These are phyloP conservation scores for Aspergillus piperis DNA, from an alignment of 2,329 filamentous ascomycete species.

Conservation along the genomic window DNA sequence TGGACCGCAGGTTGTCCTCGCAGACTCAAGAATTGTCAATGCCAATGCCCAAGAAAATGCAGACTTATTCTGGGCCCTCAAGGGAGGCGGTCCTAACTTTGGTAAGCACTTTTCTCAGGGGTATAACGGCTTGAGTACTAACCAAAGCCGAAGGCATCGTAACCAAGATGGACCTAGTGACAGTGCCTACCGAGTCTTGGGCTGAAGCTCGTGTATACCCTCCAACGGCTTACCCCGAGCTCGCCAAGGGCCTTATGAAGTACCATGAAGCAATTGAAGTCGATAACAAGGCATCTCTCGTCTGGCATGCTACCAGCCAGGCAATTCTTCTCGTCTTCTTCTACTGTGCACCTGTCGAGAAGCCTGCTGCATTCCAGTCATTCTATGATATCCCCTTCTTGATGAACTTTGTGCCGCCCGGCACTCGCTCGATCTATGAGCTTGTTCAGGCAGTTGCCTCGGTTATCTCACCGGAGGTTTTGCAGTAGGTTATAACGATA, in stretches of 20 bases:
- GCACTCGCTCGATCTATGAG: slow-evolving; percentile 2
- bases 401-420: slow-evolving; percentile 4
- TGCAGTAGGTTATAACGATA: background rate
- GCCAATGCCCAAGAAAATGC: slow-evolving; percentile 20
- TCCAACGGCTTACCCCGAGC: background rate
- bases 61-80: slow-evolving; percentile 35
- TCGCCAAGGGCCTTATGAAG: slow-evolving; percentile 8
- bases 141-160: slow-evolving; percentile 14
- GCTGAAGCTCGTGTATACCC: slow-evolving; percentile 12
- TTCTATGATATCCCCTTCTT: slow-evolving; percentile 6
- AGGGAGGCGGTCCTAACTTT: slow-evolving; percentile 33
- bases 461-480: background rate
- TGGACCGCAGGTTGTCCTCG: slow-evolving; percentile 17
- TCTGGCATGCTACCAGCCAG: slow-evolving; percentile 4
- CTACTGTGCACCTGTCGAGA: slow-evolving; percentile 9
- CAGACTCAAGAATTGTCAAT: slow-evolving; percentile 17
- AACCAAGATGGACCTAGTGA: slow-evolving; percentile 18
- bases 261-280: slow-evolving; percentile 12
- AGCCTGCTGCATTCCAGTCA: slow-evolving; percentile 5
- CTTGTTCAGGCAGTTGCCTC: slow-evolving; percentile 1
- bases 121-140: too few relatives aligned
- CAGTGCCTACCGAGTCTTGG: slow-evolving; percentile 18
- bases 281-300: slow-evolving; percentile 9
- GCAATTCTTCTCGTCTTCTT: slow-evolving; percentile 5
- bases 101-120: slow-evolving; percentile 16